Conservation (phyloP, 768 basidiomycete genomes). For the Butyriboletus loyo region DNA sequence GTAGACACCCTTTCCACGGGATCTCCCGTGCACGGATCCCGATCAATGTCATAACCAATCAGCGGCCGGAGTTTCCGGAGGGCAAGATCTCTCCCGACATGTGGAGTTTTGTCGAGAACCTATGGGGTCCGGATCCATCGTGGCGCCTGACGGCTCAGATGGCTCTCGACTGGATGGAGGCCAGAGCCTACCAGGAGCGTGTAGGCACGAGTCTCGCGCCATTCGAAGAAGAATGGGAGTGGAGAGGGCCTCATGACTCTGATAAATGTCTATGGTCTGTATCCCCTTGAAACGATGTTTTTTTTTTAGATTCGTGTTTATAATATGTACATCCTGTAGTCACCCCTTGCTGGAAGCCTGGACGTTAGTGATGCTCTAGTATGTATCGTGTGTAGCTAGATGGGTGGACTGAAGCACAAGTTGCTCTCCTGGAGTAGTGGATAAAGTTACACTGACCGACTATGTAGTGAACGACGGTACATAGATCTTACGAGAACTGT, state of each 20-base stretch:
- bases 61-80: conserved; percentile 15
- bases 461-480: neutral
- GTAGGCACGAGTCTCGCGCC: conserved; percentile 2
- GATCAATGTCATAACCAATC: neutral
- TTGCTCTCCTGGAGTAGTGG: neutral
- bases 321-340: too few relatives aligned
- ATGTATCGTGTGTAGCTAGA: too few relatives aligned
- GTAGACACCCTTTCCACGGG: conserved; percentile 7
- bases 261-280: conserved; percentile 14
- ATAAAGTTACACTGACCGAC: neutral
- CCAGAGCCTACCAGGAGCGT: conserved; percentile 7
- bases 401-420: neutral
- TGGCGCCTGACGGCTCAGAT: conserved; percentile 23
- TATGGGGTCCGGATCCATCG: conserved; percentile 21
- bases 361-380: too few relatives aligned
- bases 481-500: neutral
- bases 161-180: conserved; percentile 25
- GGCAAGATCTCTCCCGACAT: conserved; percentile 20
- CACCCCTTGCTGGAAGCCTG: too few relatives aligned
- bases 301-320: too few relatives aligned
- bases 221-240: conserved; percentile 20
- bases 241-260: neutral
- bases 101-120: conserved; percentile 30
- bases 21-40: neutral
- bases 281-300: conserved; percentile 3